These are phyloP conservation scores for Ocimum tenuiflorum DNA, from an alignment of 257 asterid genomes.

Conservation along the genomic window DNA sequence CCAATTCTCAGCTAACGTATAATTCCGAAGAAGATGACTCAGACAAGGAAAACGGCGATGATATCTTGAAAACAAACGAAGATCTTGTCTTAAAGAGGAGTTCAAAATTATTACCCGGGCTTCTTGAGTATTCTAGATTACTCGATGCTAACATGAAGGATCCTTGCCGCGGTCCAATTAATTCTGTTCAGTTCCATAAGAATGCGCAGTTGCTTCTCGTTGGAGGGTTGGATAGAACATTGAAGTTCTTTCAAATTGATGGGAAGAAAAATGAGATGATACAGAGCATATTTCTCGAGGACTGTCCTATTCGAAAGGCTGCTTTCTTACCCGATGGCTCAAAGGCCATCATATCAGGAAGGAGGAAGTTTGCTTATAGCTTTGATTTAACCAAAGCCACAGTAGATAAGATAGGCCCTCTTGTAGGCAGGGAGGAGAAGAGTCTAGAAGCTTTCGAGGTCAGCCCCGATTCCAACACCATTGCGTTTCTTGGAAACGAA, in stretches of 20 bases:
- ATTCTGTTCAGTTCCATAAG: constrained; percentile 84
- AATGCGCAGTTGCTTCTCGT: constrained; percentile 79
- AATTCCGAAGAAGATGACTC: constrained; percentile 64
- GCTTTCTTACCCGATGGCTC: constrained; percentile 89
- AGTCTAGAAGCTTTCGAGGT: constrained; percentile 87
- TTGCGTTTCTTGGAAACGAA: constrained; percentile 86
- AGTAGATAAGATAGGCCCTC: constrained; percentile 69
- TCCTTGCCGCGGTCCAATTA: constrained; percentile 51
- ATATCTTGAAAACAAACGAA: constrained; percentile 57
- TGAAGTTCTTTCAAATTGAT: constrained; percentile 79
- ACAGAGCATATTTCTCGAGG: constrained; percentile 76
- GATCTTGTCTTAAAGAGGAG: constrained; percentile 58
- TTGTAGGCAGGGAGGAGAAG: constrained; percentile 87
- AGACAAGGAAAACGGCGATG: constrained; percentile 40
- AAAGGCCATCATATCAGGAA: constrained; percentile 63
- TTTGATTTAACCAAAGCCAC: constrained; percentile 68
- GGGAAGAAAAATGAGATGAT: constrained; percentile 74
- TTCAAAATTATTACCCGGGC: constrained; percentile 54
- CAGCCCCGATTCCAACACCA: constrained; percentile 78
- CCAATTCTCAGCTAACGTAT: constrained; percentile 28
- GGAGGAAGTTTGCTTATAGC: constrained; percentile 82
- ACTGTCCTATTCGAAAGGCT: constrained; percentile 76
- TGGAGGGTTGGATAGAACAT: constrained; percentile 71
- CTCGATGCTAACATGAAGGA: constrained; percentile 69
- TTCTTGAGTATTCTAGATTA: constrained; percentile 68